Evolutionary conservation across 805 yeast species (phyloP).

Genomic region (Kazachstania bromeliacearum): DNA sequence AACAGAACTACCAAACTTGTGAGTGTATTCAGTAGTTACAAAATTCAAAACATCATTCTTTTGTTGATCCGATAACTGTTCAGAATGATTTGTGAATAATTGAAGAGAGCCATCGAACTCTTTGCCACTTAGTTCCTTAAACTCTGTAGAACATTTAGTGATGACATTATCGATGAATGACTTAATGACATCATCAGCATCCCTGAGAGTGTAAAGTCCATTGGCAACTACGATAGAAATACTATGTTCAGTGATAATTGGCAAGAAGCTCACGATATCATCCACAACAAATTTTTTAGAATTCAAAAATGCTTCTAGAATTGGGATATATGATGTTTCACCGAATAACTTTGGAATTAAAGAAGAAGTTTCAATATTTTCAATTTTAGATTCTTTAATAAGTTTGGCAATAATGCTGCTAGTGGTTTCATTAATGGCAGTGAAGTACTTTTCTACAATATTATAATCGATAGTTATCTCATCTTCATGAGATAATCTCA

Average conservation of each 20-base stretch:
- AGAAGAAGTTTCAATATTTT: slow-evolving; percentile 3
- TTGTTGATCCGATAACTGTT: slow-evolving; percentile 15
- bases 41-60: slow-evolving; percentile 19
- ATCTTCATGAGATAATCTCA: background rate
- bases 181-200: slow-evolving; percentile 6
- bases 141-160: slow-evolving; percentile 3
- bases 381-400: slow-evolving; percentile 8
- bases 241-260: slow-evolving; percentile 9
- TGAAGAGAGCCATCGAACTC: slow-evolving; percentile 9
- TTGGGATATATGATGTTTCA: slow-evolving; percentile 1
- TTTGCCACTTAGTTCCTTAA: slow-evolving; percentile 2
- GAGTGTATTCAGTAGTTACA: slow-evolving; percentile 18
- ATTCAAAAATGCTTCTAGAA: slow-evolving; percentile 10
- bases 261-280: slow-evolving; percentile 6
- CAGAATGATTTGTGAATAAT: slow-evolving; percentile 8
- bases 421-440: background rate
- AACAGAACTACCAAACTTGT: slow-evolving; percentile 27
- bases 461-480: slow-evolving; percentile 1
- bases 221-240: slow-evolving; percentile 24
- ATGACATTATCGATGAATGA: slow-evolving; percentile 13
- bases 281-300: slow-evolving; percentile 8
- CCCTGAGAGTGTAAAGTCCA: slow-evolving; percentile 11
- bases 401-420: slow-evolving; percentile 2
- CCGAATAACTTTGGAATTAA: slow-evolving; percentile 7
- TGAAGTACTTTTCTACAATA: slow-evolving; percentile 1